These are phyloP conservation scores for Termitomyces bulborhizus DNA, from an alignment of 768 basidiomycete species.

Conservation along the genomic window DNA sequence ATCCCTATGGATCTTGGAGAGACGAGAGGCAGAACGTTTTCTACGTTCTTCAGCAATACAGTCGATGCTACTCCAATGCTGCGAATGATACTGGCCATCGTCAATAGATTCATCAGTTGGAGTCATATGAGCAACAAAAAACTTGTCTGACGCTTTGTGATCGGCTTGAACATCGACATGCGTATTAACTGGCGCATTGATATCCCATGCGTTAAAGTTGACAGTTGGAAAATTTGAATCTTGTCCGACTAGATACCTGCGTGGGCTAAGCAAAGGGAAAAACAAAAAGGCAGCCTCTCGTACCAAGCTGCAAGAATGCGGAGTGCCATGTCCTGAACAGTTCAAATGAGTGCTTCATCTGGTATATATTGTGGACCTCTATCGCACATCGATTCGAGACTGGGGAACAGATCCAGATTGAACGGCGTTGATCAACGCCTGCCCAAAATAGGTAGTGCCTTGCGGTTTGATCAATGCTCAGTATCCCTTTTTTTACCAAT, in stretches of 20 bases:
- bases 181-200: constrained; percentile 27
- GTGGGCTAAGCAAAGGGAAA: constrained; percentile 18
- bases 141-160: constrained; percentile 35
- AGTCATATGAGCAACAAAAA: background rate
- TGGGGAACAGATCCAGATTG: constrained; percentile 52
- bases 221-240: constrained; percentile 36
- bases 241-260: constrained; percentile 36
- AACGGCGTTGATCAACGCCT: constrained; percentile 51
- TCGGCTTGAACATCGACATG: constrained; percentile 54
- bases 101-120: background rate
- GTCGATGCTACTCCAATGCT: constrained; percentile 57
- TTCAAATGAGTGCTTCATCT: background rate
- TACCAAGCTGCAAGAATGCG: constrained; percentile 41
- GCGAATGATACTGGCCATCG: constrained; percentile 40
- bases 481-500: background rate
- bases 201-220: constrained; percentile 54
- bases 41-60: constrained; percentile 56
- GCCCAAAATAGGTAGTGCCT: constrained; percentile 54
- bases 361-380: background rate
- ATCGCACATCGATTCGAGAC: constrained; percentile 45
- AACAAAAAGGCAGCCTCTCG: background rate
- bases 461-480: background rate
- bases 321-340: constrained; percentile 34
- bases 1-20: constrained; percentile 43
- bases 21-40: constrained; percentile 38